These are phyloP conservation scores for Aethionema arabicum DNA, from an alignment of 345 rosid species.

Conservation along the genomic window DNA sequence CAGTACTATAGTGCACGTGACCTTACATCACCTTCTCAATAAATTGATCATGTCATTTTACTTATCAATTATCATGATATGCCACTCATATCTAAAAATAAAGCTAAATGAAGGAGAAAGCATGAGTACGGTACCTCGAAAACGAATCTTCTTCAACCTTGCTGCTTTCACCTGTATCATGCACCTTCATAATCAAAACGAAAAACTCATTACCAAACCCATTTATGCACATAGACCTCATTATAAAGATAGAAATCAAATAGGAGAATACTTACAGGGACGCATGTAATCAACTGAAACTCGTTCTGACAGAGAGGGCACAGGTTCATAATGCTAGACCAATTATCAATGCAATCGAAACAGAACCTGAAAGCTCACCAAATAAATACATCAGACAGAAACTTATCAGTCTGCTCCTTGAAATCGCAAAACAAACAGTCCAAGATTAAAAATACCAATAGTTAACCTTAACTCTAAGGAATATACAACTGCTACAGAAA, in stretches of 20 bases:
- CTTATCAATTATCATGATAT: slow-evolving; percentile 3
- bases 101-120: neutral
- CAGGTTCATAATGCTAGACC: slow-evolving; percentile 95
- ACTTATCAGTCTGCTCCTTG: slow-evolving; percentile 18
- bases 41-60: slow-evolving; percentile 6
- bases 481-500: neutral
- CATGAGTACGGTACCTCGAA: slow-evolving; percentile 55
- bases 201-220: slow-evolving; percentile 28
- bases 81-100: slow-evolving; percentile 4
- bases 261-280: slow-evolving; percentile 65
- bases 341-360: slow-evolving; percentile 96
- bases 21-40: neutral
- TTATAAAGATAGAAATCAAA: neutral
- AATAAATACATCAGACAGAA: slow-evolving; percentile 15
- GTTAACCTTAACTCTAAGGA: neutral
- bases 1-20: slow-evolving; percentile 10
- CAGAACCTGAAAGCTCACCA: slow-evolving; percentile 70
- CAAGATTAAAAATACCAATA: neutral
- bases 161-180: slow-evolving; percentile 79
- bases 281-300: slow-evolving; percentile 94
- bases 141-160: slow-evolving; percentile 64
- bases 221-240: slow-evolving; percentile 11
- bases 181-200: slow-evolving; percentile 58
- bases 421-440: neutral
- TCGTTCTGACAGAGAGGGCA: slow-evolving; percentile 98